Base-by-base conservation (phyloP, 805 yeast species). In the Myxozyma vanderwaltii region DNA sequence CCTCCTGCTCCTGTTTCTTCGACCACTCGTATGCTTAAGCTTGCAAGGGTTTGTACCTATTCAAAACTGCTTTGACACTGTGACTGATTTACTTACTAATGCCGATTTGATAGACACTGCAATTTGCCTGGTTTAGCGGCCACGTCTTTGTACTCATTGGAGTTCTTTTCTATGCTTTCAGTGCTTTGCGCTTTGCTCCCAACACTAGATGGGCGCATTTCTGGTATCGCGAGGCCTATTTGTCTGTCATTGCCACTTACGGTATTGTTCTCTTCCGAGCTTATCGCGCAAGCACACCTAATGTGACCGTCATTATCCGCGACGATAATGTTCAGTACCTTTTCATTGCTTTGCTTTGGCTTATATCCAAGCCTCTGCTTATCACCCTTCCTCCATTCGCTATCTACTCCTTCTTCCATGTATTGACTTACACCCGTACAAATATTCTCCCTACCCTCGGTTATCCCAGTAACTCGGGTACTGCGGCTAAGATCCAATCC, bases 391-490 rank as follows among this genome's bases (percentile, higher is more conserved):
- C 85, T 24, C 96, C 97, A 56, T 90, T 88, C 70, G 77, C 83
- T 47, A 76, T 88, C 57, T 91, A 87, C 73, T 86, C 97, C 6
- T 70, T 85, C 19, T 91, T 92, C 82, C 97, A 91, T 72, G 84
- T 83, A 10, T 76, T 91, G 69, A 85, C 86, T 19, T 92, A 89
- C 76, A 64, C 81, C 55, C 83, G 86, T 67, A 79, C 83, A 43
- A 81, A 79, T 64, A 65, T 92, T 56, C 76, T 91, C 53, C 96
- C 97, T 40, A 76, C 82, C 4, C 74, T 84, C 24, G 79, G 81
- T 56, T 51, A 74, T 59, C 56, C 71, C 3, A 53, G 74, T 17
- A 66, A 65, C 47, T 59, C 75, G 38, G 67, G 71, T 13, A 31
- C 68, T 19, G 62, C 72, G 31, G 56, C 66, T 41, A 58, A 62